A percentile compares a stretch with the other conserved stretches of the same genome.
phyloP scores from a whole-genome alignment of 2,329 filamentous ascomycete genomes.

The Samsoniella hepiali region DNA sequence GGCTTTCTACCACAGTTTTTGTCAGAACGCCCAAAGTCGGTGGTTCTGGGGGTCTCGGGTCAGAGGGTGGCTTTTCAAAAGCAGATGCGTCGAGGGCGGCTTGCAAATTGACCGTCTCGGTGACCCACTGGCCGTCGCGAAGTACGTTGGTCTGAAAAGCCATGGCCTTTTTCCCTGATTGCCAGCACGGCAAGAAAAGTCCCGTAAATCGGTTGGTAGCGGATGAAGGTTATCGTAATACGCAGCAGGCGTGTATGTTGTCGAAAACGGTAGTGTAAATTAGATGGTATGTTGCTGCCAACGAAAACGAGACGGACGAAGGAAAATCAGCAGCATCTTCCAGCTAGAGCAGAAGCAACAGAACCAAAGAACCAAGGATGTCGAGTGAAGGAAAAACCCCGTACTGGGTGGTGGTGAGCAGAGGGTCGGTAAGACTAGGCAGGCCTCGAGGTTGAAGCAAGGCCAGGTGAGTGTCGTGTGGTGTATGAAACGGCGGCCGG shows the following conservation, averaged over 20 bases:
- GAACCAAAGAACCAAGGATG: background rate
- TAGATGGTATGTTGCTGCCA: background rate
- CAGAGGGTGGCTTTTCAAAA: constrained; percentile 30
- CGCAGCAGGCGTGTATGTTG: background rate
- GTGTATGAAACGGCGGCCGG: background rate
- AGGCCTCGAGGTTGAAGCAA: background rate
- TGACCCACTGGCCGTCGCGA: constrained; percentile 55
- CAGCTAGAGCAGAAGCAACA: background rate
- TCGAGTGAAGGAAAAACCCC: background rate
- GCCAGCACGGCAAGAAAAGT: constrained; percentile 11
- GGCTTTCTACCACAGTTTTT: constrained; percentile 72
- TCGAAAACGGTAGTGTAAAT: background rate
- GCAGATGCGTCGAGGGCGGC: constrained; percentile 40
- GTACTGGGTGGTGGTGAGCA: background rate
- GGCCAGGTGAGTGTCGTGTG: background rate
- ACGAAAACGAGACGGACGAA: constrained; percentile 2
- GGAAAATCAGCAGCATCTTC: constrained; percentile 7
- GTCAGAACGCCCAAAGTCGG: constrained; percentile 71
- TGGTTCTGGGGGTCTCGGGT: constrained; percentile 32
- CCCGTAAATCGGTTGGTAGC: background rate
- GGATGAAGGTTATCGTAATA: background rate
- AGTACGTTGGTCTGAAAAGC: constrained; percentile 54
- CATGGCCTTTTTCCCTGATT: constrained; percentile 31
- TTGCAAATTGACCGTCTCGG: constrained; percentile 46
- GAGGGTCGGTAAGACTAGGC: background rate